Conservation (phyloP, 2,329 filamentous ascomycete genomes). For the Phialocephala subalpina region DNA sequence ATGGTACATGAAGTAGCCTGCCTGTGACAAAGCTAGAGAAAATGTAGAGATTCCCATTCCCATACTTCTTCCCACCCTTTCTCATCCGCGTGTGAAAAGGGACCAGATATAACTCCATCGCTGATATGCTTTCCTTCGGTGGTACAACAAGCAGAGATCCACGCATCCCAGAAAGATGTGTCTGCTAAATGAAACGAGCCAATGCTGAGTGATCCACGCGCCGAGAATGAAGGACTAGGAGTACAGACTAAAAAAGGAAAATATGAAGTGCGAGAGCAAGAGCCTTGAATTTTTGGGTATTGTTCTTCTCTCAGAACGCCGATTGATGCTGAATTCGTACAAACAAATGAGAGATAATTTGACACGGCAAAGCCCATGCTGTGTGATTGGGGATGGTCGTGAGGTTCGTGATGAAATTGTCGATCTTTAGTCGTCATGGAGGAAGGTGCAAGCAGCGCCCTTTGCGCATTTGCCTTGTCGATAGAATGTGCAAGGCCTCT, state of each 20-base stretch:
- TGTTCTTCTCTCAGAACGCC: constrained; percentile 9
- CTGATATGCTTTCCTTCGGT: constrained; percentile 17
- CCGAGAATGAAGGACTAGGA: constrained; percentile 6
- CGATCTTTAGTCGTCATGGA: constrained; percentile 59
- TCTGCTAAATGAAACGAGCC: constrained; percentile 6
- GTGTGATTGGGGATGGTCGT: background rate
- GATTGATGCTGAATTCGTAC: constrained; percentile 5
- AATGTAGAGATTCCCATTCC: background rate
- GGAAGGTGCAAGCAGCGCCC: constrained; percentile 77
- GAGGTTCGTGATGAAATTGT: background rate
- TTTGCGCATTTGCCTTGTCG: constrained; percentile 76
- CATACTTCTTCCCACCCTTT: background rate
- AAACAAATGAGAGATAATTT: background rate
- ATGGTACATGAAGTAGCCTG: background rate
- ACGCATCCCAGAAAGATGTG: constrained; percentile 2
- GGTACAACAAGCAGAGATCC: constrained; percentile 19
- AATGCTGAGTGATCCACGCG: constrained; percentile 7
- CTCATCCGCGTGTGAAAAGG: background rate
- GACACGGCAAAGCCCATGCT: background rate
- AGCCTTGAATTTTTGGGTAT: background rate
- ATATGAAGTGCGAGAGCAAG: background rate
- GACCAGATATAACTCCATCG: constrained; percentile 18
- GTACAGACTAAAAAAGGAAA: constrained; percentile 11
- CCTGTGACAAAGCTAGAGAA: background rate
- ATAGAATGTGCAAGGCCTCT: constrained; percentile 75